Percentiles rank a stretch among this genome's conserved stretches.
phyloP scores from a whole-genome alignment of 116 monocot genomes.

The Zostera marina region DNA sequence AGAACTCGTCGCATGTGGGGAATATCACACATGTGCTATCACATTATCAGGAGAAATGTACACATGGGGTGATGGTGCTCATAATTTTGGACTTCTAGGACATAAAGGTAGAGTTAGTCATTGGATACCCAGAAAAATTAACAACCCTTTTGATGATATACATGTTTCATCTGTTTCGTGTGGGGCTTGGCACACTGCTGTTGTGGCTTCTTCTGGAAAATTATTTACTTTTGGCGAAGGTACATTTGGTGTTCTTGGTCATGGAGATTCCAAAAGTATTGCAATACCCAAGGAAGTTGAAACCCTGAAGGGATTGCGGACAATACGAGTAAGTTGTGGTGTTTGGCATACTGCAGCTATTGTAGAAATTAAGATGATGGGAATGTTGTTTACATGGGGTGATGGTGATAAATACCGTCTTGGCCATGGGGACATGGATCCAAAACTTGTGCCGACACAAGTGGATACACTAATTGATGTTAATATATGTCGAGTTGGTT shows the following conservation, averaged over 20 bases:
- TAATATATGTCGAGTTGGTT: constrained; percentile 86
- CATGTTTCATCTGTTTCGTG: constrained; percentile 91
- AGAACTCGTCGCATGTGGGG: constrained; percentile 92
- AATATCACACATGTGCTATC: constrained; percentile 87
- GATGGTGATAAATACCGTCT: constrained; percentile 88
- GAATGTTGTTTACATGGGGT: constrained; percentile 86
- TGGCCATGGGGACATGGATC: constrained; percentile 85
- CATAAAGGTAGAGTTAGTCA: constrained; percentile 72
- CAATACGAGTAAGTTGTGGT: constrained; percentile 78
- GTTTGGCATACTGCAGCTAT: constrained; percentile 99
- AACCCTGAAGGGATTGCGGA: constrained; percentile 72
- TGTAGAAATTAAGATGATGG: constrained; percentile 81
- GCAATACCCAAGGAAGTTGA: constrained; percentile 74
- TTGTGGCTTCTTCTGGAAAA: constrained; percentile 76
- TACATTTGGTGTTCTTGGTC: constrained; percentile 93
- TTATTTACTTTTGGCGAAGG: constrained; percentile 97
- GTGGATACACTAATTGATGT: constrained; percentile 76
- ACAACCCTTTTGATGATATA: constrained; percentile 70
- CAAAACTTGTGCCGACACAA: constrained; percentile 77
- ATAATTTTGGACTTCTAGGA: constrained; percentile 70
- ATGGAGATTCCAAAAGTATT: constrained; percentile 57
- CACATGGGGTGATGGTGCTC: constrained; percentile 89
- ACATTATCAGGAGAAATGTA: constrained; percentile 83
- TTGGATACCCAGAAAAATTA: constrained; percentile 83
- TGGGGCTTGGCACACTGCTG: constrained; percentile 95